Conservation (phyloP, 2,329 filamentous ascomycete species). For the Geosmithia putterillii region DNA sequence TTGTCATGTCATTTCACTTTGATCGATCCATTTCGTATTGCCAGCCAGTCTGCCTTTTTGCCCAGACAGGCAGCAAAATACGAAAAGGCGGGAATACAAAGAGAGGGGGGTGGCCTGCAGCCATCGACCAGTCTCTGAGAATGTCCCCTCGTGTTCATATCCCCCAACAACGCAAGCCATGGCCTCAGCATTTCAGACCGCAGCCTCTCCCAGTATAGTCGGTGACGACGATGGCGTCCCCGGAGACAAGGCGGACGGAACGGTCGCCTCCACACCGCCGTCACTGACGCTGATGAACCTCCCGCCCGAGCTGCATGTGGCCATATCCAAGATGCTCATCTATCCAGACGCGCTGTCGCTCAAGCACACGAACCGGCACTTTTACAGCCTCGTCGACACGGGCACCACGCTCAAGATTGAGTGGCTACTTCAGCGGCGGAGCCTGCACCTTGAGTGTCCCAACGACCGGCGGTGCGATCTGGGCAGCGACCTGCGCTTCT, state of each 20-base stretch:
- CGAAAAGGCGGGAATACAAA: not conserved
- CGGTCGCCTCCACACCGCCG: too few species aligned
- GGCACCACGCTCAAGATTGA: conserved; percentile 53
- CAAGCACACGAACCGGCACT: conserved; percentile 53
- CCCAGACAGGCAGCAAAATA: not conserved
- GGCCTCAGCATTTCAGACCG: not conserved
- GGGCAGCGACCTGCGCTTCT: conserved; percentile 47
- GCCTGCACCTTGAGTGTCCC: conserved; percentile 53
- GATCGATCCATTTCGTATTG: not conserved
- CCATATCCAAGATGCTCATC: conserved; percentile 45
- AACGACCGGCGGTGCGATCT: conserved; percentile 44
- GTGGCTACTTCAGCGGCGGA: conserved; percentile 55
- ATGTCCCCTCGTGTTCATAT: too few species aligned
- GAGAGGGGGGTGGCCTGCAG: not conserved
- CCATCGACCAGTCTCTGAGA: not conserved
- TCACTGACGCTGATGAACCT: conserved; percentile 24
- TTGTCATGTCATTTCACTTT: too few species aligned
- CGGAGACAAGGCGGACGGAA: not conserved
- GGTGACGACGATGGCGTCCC: not conserved
- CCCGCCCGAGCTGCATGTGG: conserved; percentile 55
- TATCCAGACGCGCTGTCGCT: conserved; percentile 62
- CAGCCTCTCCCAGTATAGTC: too few species aligned
- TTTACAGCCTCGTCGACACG: conserved; percentile 53
- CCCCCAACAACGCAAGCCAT: too few species aligned
- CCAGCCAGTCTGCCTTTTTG: not conserved